These are phyloP conservation scores for Colletotrichum costaricense DNA, from an alignment of 2,329 filamentous ascomycete species.

Conservation along the genomic window DNA sequence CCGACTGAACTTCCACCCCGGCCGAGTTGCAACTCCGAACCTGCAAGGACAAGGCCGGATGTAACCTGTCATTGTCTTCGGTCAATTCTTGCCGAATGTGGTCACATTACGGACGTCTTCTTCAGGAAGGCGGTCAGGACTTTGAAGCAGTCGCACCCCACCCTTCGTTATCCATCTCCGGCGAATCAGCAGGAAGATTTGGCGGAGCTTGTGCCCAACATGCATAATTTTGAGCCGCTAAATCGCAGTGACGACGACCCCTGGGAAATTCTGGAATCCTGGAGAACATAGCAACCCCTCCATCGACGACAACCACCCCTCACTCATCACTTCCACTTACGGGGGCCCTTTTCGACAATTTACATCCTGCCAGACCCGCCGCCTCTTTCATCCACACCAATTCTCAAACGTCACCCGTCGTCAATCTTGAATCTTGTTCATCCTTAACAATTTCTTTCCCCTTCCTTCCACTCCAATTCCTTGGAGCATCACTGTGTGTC, in stretches of 20 bases:
- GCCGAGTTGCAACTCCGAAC: neutral
- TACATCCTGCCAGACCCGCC: conserved; percentile 18
- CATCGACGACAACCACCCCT: conserved; percentile 32
- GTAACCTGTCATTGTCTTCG: neutral
- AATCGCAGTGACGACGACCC: conserved; percentile 19
- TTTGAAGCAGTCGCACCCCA: neutral
- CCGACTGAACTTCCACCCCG: conserved; percentile 26
- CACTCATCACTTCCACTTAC: conserved; percentile 12
- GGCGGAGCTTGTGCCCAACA: conserved; percentile 18
- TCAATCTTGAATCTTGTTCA: conserved; percentile 3
- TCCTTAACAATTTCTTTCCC: neutral
- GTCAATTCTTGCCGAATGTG: neutral
- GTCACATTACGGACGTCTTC: neutral
- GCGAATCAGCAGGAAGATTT: conserved; percentile 9
- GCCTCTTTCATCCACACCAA: neutral
- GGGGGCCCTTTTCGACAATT: conserved; percentile 18
- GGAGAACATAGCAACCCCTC: conserved; percentile 37
- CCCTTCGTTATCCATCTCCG: neutral
- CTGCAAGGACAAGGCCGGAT: conserved; percentile 10
- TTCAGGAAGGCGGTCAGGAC: conserved; percentile 21
- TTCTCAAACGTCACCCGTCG: conserved; percentile 21
- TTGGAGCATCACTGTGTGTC: neutral
- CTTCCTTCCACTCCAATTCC: neutral
- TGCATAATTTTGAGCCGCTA: conserved; percentile 35
- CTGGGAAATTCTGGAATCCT: conserved; percentile 38